Conservation (phyloP, 345 rosid species). For the Anastatica hierochuntica region DNA sequence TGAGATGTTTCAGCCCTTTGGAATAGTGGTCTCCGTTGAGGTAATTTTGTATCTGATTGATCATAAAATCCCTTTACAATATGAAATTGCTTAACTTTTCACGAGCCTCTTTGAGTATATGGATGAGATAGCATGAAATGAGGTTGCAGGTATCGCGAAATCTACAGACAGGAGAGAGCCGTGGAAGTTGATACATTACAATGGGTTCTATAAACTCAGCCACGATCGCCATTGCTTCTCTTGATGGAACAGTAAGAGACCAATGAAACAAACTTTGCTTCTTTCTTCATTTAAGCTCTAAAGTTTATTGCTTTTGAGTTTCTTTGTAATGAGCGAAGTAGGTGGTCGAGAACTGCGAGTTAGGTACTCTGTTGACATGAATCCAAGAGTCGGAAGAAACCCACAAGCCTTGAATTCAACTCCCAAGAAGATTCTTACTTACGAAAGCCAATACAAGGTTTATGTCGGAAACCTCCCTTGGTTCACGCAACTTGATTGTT, state of each 20-base stretch:
- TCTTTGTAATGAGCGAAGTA: constrained; percentile 38
- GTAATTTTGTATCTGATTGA: constrained; percentile 24
- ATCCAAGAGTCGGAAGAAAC: constrained; percentile 27
- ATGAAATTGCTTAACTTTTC: background rate
- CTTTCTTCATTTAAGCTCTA: background rate
- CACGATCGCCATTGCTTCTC: constrained; percentile 37
- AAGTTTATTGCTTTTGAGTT: constrained; percentile 7
- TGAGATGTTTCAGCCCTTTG: constrained; percentile 44
- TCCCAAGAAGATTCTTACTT: constrained; percentile 33
- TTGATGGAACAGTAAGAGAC: constrained; percentile 39
- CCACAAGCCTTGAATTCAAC: constrained; percentile 30
- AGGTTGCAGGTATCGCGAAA: constrained; percentile 43
- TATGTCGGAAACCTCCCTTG: constrained; percentile 54
- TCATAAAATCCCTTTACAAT: too few species aligned
- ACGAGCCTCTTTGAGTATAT: background rate
- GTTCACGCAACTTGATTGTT: constrained; percentile 34
- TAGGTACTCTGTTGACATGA: constrained; percentile 39
- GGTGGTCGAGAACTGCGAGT: constrained; percentile 61
- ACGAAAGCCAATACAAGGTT: constrained; percentile 49
- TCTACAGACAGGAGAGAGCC: constrained; percentile 45
- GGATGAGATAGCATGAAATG: background rate
- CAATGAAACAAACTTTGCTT: background rate
- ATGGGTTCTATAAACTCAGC: constrained; percentile 45
- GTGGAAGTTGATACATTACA: constrained; percentile 50
- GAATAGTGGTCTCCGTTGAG: constrained; percentile 49